Base-by-base conservation (phyloP, 2,329 filamentous ascomycete genomes). In the Penicillium janthinellum region DNA sequence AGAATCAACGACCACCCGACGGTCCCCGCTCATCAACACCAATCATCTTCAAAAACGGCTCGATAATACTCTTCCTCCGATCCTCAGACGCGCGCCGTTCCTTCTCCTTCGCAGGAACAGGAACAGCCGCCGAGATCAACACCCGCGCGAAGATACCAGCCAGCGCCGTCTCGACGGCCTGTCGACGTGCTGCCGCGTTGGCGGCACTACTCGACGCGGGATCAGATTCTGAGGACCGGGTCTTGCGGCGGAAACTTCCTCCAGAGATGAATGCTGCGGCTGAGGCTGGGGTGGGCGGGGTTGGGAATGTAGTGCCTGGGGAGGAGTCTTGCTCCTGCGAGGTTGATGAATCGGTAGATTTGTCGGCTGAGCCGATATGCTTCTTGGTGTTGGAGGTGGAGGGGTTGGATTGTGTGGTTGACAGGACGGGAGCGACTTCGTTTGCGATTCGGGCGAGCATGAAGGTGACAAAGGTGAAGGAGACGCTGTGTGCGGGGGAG, bases 391-490 rank as follows among this genome's bases (percentile, higher is more conserved):
- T 25, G 3, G 53, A 28, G 11, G 48, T 8, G 25, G n/a, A n/a
- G 4, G 57, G 12, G 14, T 10, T 22, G 14, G 56, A 34, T 14
- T 59, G 52, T 35, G 67, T 54, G 1, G 66, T 61, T 6, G 71
- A 70, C 31, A 57, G 70, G 0, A 79, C 70, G 0, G 81, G 79
- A 1, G 77, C 77, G 6, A 88, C 75, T 67, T 89, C 86, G 37
- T 79, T 79, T 31, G 82, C 77, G 39, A 89, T 81, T 11, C 83
- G 81, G 22, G 82, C 82, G 11, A 97, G 82, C 76, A 92, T 93
- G 8, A 90, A 88, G 0, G 89, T 91, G 15, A 97, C 79, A 64
- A 97, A 92, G 2, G 96, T 90, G 70, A 97, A 96, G 0, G 90
- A 90, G 57, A 96, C 93, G 71, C 92, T 95, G 76, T 96, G 90